Base-by-base conservation (phyloP, 176 grass and related monocot genomes). In the Oropetium thomaeum region DNA sequence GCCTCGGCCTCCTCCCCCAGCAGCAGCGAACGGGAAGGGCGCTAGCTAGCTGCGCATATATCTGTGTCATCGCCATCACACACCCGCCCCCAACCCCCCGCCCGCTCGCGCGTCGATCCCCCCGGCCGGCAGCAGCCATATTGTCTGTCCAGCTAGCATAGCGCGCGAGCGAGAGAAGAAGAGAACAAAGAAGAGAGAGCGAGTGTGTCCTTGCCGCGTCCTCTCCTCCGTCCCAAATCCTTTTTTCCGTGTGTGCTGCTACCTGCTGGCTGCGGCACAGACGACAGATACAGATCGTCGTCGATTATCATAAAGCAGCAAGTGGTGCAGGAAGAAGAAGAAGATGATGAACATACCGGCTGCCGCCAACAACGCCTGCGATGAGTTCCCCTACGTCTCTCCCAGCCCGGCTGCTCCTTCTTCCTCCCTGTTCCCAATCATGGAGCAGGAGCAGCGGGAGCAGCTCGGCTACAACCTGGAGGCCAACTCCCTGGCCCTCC, bases 401-500 rank as follows among this genome's bases (percentile, higher is more conserved):
- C 52, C 71, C 71, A 88, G 71, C 41, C 2, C 15, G 45, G 25
- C 78, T 1, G 51, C 57, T 47, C 48, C 80, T 0, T 57, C 57
- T 47, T 37, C 80, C 0, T 57, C 80, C 2, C 75, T 88, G 34
- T 58, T 86, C 33, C 73, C 83, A 74, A 81, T 74, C 82, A 78
- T 89, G 79, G 83, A 86, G 23, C 79, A 90, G 65, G 79, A 83
- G 8, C 79, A 86, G 26, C 63, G 83, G 57, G 79, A 90, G 35
- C 86, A 70, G 9, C 77, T 82, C 13, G 83, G 88, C 26, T 85
- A 89, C 86, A 88, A 75, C 81, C 68, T 82, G 5, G 87, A 89
- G 73, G 25, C 83, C 37, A 90, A 19, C 74, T 81, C 79, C 22
- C 74, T 86, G 9, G 73, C 83, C 0, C 74, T 82, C 5, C 83